Evolutionary conservation across 345 rosid genomes (phyloP).

Genomic region (Erysimum cheiranthoides): DNA sequence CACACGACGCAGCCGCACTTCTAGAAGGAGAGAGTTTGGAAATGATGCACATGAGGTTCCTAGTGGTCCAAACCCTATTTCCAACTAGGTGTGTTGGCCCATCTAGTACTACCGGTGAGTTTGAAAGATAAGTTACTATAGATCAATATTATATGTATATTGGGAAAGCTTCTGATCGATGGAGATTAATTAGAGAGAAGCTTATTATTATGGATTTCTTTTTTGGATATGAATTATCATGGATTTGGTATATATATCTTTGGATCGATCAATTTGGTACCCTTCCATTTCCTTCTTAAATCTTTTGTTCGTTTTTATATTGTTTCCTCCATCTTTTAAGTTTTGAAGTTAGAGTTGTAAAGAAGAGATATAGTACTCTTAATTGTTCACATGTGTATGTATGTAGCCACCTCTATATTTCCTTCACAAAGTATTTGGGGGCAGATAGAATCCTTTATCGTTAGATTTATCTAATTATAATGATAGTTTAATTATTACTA

Average conservation of each 20-base stretch:
- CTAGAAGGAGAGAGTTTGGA: slow-evolving; percentile 51
- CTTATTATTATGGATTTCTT: slow-evolving; percentile 31
- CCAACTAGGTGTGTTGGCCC: slow-evolving; percentile 60
- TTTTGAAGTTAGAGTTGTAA: slow-evolving; percentile 40
- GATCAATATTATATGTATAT: slow-evolving; percentile 34
- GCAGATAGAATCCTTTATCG: slow-evolving; percentile 9
- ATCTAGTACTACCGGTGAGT: slow-evolving; percentile 31
- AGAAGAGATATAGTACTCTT: slow-evolving; percentile 28
- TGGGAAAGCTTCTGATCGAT: slow-evolving; percentile 33
- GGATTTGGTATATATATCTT: slow-evolving; percentile 43
- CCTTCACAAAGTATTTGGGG: slow-evolving; percentile 8
- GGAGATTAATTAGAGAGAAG: slow-evolving; percentile 30
- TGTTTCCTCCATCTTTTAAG: slow-evolving; percentile 28
- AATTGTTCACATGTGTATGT: slow-evolving; percentile 28
- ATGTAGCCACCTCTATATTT: slow-evolving; percentile 33
- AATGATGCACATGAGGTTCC: slow-evolving; percentile 84
- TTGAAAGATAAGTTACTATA: slow-evolving; percentile 35
- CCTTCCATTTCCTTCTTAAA: slow-evolving; percentile 11
- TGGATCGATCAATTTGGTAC: slow-evolving; percentile 35
- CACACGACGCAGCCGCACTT: slow-evolving; percentile 37
- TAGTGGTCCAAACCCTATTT: slow-evolving; percentile 94
- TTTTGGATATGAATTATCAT: slow-evolving; percentile 20
- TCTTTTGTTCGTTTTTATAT: slow-evolving; percentile 27
- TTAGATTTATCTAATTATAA: not conserved
- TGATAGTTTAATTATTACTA: slow-evolving; percentile 6